Evolutionary conservation across 169 alveolate species (phyloP).

Genomic region (Plasmodium knowlesi): DNA sequence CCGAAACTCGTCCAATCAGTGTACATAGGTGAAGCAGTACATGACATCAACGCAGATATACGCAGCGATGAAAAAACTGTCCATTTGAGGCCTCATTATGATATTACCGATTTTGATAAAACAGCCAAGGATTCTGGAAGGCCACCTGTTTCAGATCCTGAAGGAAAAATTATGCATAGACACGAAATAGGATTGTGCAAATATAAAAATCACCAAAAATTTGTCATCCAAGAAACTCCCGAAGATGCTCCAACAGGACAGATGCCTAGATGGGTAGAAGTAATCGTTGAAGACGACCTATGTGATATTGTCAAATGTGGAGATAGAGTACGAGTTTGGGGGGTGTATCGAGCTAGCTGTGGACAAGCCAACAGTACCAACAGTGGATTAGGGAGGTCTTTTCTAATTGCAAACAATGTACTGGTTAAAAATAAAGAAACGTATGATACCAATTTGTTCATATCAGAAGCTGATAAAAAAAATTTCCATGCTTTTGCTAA

Average conservation of each 20-base stretch:
- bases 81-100: constrained; percentile 85
- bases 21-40: constrained; percentile 93
- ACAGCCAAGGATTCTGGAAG: constrained; percentile 78
- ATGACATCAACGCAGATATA: constrained; percentile 85
- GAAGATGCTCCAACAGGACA: constrained; percentile 98
- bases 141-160: constrained; percentile 84
- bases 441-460: constrained; percentile 71
- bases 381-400: constrained; percentile 93
- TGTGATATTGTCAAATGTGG: constrained; percentile 88
- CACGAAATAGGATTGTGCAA: constrained; percentile 95
- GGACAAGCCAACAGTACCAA: constrained; percentile 83
- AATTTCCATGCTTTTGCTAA: constrained; percentile 79
- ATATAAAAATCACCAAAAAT: constrained; percentile 93
- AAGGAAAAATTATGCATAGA: constrained; percentile 82
- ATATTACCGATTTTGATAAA: constrained; percentile 82
- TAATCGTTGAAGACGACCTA: constrained; percentile 94
- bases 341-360: constrained; percentile 94
- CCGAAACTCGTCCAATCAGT: constrained; percentile 93
- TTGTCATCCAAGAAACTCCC: constrained; percentile 97
- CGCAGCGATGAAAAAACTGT: constrained; percentile 87
- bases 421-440: constrained; percentile 78
- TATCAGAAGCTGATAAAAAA: constrained; percentile 83
- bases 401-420: constrained; percentile 93
- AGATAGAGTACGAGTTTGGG: constrained; percentile 97
- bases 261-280: constrained; percentile 97